Evolutionary conservation across 306 rosid genomes (phyloP), one percentile per base, ranked within the genome.

Genomic region (Trifolium repens): DNA sequence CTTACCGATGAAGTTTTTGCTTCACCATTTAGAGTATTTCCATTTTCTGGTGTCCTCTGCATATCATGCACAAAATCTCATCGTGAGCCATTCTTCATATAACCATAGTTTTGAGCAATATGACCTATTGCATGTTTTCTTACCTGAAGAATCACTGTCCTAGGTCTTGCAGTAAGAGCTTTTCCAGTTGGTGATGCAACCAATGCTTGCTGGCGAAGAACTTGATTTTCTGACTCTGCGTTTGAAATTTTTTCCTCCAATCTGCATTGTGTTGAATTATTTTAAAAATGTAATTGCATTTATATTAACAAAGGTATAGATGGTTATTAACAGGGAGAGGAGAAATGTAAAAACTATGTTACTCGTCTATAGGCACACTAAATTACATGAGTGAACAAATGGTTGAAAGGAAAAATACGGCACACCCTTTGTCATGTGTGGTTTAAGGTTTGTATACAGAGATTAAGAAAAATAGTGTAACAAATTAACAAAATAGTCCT

Each of bases 161-260:
- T 92, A 63, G 97, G 83, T 83, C 98, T 87, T 44, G 91, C 79
- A 77, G 99, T 85, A 49, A 92, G 71, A 81, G 93, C 60, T 81
- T 84, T 96, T 74, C 82, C 98, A 34, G 97, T 93, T 54, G 99
- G 98, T 30, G 99, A 96, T 84, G 87, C 89, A 72, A 94, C 87
- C 91, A 96, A 76, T 84, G 98, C 97, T 87, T 96, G 98, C 85
- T 96, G 99, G 77, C 99, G 99, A 90, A 96, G 94, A 80, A 96
- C 96, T 85, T 96, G 99, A 76, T 96, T 96, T 88, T 96, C 99
- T 2, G 99, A 92, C 86, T 96, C 99, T 60, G 96, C 79, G 84
- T 93, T 96, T 80, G 99, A 92, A 75, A 96, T 85, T 80, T 96
- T 96, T 66, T 96, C 99, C 78, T 92, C 99, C 70, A 96, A 88